Evolutionary conservation across 2,329 filamentous ascomycete species (phyloP).

Genomic region (Fusarium siculi): DNA sequence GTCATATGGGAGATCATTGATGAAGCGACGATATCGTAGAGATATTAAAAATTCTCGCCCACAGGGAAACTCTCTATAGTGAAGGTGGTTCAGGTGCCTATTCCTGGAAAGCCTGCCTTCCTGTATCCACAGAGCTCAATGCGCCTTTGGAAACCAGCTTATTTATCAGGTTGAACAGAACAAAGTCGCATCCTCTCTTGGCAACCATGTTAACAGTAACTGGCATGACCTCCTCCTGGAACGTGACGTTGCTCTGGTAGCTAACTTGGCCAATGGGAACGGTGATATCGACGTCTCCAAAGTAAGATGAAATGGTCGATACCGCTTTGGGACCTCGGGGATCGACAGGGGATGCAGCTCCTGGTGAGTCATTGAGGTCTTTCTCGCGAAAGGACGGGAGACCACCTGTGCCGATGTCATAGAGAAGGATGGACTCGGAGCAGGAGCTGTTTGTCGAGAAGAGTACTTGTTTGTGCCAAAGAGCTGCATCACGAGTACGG

Average conservation of each 20-base stretch:
- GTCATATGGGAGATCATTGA: not conserved
- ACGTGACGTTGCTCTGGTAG: not conserved
- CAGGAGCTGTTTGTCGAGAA: not conserved
- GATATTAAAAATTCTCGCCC: not conserved
- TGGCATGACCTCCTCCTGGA: not conserved
- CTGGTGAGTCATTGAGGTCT: not conserved
- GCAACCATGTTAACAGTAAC: not conserved
- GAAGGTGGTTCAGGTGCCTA: accelerated
- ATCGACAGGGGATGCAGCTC: not conserved
- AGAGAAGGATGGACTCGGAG: not conserved
- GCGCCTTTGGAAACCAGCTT: not conserved
- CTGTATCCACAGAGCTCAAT: not conserved
- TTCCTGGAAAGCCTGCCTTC: not conserved
- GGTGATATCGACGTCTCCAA: not conserved
- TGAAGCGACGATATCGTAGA: not conserved
- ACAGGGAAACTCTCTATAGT: not conserved
- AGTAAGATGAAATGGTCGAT: not conserved
- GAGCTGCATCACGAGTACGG: not conserved
- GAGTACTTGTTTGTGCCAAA: not conserved
- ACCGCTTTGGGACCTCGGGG: not conserved
- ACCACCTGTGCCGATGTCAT: not conserved
- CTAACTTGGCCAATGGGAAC: not conserved
- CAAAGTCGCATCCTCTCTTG: not conserved
- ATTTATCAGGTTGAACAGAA: not conserved
- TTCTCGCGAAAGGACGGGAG: not conserved